Evolutionary conservation across 352 stramenopile genomes (phyloP).

Genomic region (Phytophthora pistaciae): DNA sequence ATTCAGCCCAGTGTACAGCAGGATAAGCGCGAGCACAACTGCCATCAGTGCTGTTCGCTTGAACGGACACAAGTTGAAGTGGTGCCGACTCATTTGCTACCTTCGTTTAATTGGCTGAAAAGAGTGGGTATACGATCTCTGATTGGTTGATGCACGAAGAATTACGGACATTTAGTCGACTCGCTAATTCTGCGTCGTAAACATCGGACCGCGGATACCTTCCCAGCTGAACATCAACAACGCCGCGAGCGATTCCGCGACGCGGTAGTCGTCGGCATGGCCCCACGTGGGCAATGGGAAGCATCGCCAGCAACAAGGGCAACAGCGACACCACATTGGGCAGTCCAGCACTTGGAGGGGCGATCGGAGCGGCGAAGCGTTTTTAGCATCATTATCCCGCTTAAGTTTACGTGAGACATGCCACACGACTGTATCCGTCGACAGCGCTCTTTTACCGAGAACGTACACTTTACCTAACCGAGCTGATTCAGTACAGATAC

Average conservation of each 20-base stretch:
- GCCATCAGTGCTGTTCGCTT: neutral
- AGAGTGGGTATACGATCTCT: neutral
- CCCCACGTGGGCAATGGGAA: neutral
- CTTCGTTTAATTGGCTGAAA: constrained; percentile 7
- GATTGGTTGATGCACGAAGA: constrained; percentile 1
- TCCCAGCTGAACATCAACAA: constrained; percentile 19
- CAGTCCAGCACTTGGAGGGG: neutral
- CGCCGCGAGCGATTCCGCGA: constrained; percentile 17
- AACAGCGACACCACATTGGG: neutral
- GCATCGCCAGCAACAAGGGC: neutral
- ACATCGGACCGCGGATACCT: constrained; percentile 20
- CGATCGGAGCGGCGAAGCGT: neutral
- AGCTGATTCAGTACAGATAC: neutral
- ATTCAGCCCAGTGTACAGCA: neutral
- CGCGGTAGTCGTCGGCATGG: neutral
- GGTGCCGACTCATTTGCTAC: constrained; percentile 7
- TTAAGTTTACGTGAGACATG: constrained; percentile 29
- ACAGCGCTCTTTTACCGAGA: neutral
- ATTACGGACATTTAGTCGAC: neutral
- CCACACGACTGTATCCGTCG: constrained; percentile 5
- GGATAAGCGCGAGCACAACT: neutral
- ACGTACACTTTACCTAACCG: constrained; percentile 7
- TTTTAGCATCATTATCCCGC: constrained; percentile 1
- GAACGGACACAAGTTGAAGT: constrained; percentile 24
- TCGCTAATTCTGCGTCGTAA: constrained; percentile 6